Percentiles rank a stretch among this genome's conserved stretches.
These are phyloP conservation scores for Termitomyces sp. DNA, from an alignment of 1,284 basidiomycete species.

Conservation along the genomic window DNA sequence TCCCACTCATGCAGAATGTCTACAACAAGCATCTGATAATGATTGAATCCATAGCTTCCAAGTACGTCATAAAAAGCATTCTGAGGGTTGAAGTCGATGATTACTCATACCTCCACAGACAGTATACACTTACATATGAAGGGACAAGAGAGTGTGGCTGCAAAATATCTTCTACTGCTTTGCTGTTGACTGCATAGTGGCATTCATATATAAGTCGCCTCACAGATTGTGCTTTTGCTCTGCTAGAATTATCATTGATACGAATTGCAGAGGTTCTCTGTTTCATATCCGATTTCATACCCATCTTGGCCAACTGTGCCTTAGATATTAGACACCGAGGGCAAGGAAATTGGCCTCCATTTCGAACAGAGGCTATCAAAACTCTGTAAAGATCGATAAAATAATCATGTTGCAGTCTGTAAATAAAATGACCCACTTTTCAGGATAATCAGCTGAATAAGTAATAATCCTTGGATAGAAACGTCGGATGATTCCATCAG, in stretches of 20 bases:
- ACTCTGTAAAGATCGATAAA: neutral
- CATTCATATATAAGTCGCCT: conserved; percentile 3
- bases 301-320: neutral
- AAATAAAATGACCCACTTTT: neutral
- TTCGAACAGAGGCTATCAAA: conserved; percentile 2
- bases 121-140: neutral
- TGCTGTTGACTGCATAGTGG: neutral
- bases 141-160: neutral
- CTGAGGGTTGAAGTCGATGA: neutral
- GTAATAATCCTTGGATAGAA: conserved; percentile 9
- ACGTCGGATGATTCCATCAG: conserved; percentile 3
- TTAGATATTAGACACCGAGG: conserved; percentile 3
- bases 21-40: conserved; percentile 3
- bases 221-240: neutral
- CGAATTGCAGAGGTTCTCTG: neutral
- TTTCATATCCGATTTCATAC: neutral
- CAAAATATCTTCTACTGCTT: neutral
- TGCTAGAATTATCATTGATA: neutral
- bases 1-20: conserved; percentile 4
- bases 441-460: conserved; percentile 12
- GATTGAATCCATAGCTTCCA: neutral
- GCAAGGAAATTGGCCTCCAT: conserved; percentile 4
- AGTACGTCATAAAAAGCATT: conserved; percentile 8
- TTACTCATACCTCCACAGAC: neutral
- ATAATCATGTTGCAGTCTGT: neutral